These are phyloP conservation scores for Penicillium coffeae DNA, from an alignment of 495 filamentous ascomycete genomes.

Conservation along the genomic window DNA sequence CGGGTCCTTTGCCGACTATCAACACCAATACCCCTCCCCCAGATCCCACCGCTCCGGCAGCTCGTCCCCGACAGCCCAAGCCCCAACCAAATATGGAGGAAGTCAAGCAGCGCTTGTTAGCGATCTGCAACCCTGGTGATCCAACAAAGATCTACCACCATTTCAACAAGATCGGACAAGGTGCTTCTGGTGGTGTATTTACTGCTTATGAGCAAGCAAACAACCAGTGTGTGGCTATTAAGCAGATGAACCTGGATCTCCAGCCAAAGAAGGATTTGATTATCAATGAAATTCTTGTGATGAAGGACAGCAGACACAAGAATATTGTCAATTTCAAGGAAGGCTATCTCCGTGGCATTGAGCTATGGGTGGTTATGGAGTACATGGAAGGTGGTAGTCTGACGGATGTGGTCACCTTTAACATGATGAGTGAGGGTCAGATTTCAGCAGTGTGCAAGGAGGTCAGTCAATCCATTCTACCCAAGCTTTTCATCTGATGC, in stretches of 20 bases:
- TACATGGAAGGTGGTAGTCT: slow-evolving; percentile 98
- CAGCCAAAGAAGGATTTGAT: slow-evolving; percentile 99
- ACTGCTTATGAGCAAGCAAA: slow-evolving; percentile 82
- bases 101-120: slow-evolving; percentile 74
- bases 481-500: background rate
- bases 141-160: slow-evolving; percentile 82
- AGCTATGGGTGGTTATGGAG: slow-evolving; percentile 99
- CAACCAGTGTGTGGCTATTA: slow-evolving; percentile 91
- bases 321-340: slow-evolving; percentile 99
- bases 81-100: slow-evolving; percentile 75
- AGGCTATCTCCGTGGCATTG: slow-evolving; percentile 81
- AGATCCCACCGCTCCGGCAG: slow-evolving; percentile 52
- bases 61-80: slow-evolving; percentile 71
- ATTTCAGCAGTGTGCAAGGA: slow-evolving; percentile 95
- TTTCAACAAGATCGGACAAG: slow-evolving; percentile 94
- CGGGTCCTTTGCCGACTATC: slow-evolving; percentile 21
- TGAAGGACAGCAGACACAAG: slow-evolving; percentile 97
- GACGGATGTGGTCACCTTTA: slow-evolving; percentile 97
- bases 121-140: slow-evolving; percentile 85
- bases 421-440: slow-evolving; percentile 96
- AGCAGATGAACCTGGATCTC: slow-evolving; percentile 98
- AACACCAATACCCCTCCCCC: slow-evolving; percentile 34
- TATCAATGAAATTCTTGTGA: slow-evolving; percentile 97
- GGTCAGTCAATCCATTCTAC: slow-evolving; percentile 38
- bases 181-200: slow-evolving; percentile 92